phyloP scores from a whole-genome alignment of 2,329 filamentous ascomycete genomes.

The Pochonia chlamydosporia region DNA sequence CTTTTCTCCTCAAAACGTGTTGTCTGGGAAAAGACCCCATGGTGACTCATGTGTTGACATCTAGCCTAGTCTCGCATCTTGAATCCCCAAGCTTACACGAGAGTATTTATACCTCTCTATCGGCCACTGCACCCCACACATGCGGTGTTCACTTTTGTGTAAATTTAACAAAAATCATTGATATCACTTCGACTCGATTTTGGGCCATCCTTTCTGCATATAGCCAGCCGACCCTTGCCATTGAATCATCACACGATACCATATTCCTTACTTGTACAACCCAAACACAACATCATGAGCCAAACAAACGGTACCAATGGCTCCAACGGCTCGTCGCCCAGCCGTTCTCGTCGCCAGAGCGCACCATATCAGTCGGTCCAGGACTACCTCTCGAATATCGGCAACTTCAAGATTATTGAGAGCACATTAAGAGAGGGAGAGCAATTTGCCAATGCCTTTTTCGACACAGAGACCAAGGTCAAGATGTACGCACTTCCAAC shows the following conservation, averaged over 20 bases:
- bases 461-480: slow-evolving; percentile 53
- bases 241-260: too few species aligned
- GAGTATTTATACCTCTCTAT: neutral
- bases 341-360: neutral
- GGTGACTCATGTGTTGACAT: neutral
- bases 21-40: too few species aligned
- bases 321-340: neutral
- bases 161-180: too few species aligned
- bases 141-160: too few species aligned
- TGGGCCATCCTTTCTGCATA: too few species aligned
- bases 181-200: too few species aligned
- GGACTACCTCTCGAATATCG: slow-evolving; percentile 13
- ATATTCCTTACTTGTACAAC: too few species aligned
- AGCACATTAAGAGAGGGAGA: slow-evolving; percentile 59
- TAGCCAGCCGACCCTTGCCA: too few species aligned
- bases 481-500: slow-evolving; percentile 42
- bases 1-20: too few species aligned
- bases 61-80: neutral
- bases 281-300: too few species aligned
- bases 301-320: too few species aligned
- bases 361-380: slow-evolving; percentile 11
- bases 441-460: slow-evolving; percentile 74
- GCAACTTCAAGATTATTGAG: slow-evolving; percentile 47
- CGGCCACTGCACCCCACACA: neutral
- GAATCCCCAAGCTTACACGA: neutral